Evolutionary conservation across 2,329 filamentous ascomycete species (phyloP).

Genomic region (Ascochyta rabiei): DNA sequence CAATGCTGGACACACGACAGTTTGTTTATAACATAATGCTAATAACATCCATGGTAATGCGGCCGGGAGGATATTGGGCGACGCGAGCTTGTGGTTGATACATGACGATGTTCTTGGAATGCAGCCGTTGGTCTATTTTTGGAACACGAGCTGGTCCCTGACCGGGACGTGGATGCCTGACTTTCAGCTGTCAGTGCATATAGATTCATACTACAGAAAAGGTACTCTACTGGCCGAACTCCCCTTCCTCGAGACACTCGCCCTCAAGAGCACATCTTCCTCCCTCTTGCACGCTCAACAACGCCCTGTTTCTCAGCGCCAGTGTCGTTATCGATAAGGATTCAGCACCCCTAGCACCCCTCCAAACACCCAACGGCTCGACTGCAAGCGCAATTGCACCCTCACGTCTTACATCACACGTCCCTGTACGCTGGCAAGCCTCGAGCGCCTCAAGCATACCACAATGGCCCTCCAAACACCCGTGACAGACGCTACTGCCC

Average conservation of each 20-base stretch:
- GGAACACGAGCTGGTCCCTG: conserved; percentile 10
- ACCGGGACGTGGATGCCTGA: conserved; percentile 1
- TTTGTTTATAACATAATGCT: not conserved
- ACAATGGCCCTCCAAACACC: conserved; percentile 16
- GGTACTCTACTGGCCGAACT: not conserved
- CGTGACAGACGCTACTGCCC: conserved; percentile 46
- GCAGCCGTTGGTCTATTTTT: conserved; percentile 6
- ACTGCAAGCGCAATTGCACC: conserved; percentile 1
- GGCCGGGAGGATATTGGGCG: too few relatives aligned
- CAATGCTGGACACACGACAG: not conserved
- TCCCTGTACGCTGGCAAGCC: conserved; percentile 1
- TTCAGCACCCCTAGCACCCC: conserved; percentile 11
- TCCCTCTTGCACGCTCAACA: not conserved
- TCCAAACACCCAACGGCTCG: conserved; percentile 1
- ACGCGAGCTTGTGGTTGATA: too few relatives aligned
- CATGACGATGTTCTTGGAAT: not conserved
- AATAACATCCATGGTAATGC: not conserved
- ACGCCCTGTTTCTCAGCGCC: conserved; percentile 23
- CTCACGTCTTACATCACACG: not conserved
- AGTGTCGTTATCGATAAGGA: conserved; percentile 30
- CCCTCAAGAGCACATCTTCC: not conserved
- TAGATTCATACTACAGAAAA: not conserved
- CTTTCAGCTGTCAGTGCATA: conserved; percentile 2
- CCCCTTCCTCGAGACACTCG: not conserved
- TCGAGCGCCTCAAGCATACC: conserved; percentile 3